Conservation (phyloP, 2,329 filamentous ascomycete species). For the Epichloe brachyelytri region DNA sequence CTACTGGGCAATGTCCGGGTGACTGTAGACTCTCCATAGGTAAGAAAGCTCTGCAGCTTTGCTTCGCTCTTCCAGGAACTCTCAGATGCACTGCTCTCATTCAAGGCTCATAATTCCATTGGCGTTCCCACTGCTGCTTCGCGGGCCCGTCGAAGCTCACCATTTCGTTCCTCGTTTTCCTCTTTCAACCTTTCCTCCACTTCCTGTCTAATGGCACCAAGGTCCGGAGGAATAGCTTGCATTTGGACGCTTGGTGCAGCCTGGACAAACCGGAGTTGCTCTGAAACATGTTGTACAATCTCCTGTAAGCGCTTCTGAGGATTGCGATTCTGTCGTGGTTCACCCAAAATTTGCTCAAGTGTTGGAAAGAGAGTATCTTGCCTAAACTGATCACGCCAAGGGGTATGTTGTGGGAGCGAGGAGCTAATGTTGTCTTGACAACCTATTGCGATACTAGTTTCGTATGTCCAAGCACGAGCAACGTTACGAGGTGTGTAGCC, state of each 20-base stretch:
- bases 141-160: constrained; percentile 35
- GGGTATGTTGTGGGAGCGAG: constrained; percentile 65
- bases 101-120: constrained; percentile 35
- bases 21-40: too few species aligned
- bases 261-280: constrained; percentile 77
- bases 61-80: too few species aligned
- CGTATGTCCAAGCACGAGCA: constrained; percentile 90
- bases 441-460: constrained; percentile 81
- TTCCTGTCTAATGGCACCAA: constrained; percentile 53
- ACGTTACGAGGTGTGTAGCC: constrained; percentile 96
- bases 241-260: constrained; percentile 81
- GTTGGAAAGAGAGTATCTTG: constrained; percentile 81
- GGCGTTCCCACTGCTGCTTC: constrained; percentile 45
- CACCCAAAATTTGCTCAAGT: constrained; percentile 56
- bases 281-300: constrained; percentile 64
- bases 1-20: too few species aligned
- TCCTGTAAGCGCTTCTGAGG: constrained; percentile 61
- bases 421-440: constrained; percentile 57
- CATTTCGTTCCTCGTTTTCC: constrained; percentile 46
- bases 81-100: too few species aligned
- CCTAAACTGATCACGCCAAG: constrained; percentile 80
- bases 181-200: constrained; percentile 57
- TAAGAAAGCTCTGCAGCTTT: too few species aligned
- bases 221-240: constrained; percentile 64
- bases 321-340: constrained; percentile 66